Evolutionary conservation across 495 filamentous ascomycete species (phyloP).

Genomic region (Xylaria flabelliformis): DNA sequence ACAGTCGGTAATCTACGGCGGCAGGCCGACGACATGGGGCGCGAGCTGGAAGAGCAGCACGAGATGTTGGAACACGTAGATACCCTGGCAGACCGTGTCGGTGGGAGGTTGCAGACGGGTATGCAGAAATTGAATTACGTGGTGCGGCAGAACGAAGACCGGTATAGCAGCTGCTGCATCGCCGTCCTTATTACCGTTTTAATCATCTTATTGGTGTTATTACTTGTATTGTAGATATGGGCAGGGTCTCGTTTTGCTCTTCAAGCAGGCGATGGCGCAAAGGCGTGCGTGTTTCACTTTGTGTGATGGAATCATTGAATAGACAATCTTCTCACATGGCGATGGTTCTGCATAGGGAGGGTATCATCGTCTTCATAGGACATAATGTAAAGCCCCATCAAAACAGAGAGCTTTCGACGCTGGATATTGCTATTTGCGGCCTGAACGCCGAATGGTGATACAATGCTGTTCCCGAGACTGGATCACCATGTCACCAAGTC

Average conservation of each 20-base stretch:
- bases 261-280: conserved; percentile 14
- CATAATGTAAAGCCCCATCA: not conserved
- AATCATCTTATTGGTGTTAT: conserved; percentile 79
- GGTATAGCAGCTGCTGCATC: conserved; percentile 90
- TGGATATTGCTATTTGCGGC: conserved; percentile 19
- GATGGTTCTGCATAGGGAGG: not conserved
- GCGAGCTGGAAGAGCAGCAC: conserved; percentile 92
- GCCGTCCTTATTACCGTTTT: conserved; percentile 82
- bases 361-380: conserved; percentile 15
- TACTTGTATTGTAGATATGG: conserved; percentile 56
- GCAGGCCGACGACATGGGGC: conserved; percentile 93
- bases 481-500: conserved; percentile 15
- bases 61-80: conserved; percentile 83
- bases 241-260: conserved; percentile 11
- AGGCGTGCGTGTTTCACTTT: conserved; percentile 28
- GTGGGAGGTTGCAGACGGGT: conserved; percentile 82
- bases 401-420: not conserved
- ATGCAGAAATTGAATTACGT: conserved; percentile 85
- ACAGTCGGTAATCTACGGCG: conserved; percentile 88
- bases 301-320: not conserved
- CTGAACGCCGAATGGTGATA: conserved; percentile 22
- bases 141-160: conserved; percentile 91
- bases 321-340: not conserved
- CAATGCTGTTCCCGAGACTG: conserved; percentile 8
- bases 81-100: conserved; percentile 81